Evolutionary conservation across 2,329 filamentous ascomycete species (phyloP).

Genomic region (Corinectria fuckeliana): DNA sequence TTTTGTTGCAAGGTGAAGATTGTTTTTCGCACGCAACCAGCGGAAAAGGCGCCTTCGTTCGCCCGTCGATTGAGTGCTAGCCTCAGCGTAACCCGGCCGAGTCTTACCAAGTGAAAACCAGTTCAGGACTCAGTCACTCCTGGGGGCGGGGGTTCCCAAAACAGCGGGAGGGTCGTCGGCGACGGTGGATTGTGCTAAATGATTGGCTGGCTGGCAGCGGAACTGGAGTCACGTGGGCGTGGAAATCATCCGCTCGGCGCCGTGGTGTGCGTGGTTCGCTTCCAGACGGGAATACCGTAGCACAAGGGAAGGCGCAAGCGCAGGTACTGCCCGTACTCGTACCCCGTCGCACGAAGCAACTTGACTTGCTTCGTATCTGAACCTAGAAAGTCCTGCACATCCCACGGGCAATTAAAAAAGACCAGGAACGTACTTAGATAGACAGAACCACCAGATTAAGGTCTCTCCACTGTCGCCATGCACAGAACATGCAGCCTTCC

Average conservation of each 20-base stretch:
- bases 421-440: not conserved
- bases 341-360: too few relatives aligned
- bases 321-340: not conserved
- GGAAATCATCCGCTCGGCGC: conserved; percentile 7
- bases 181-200: conserved; percentile 10
- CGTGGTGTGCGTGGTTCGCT: conserved; percentile 13
- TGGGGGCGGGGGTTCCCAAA: conserved; percentile 16
- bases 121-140: conserved; percentile 11
- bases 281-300: not conserved
- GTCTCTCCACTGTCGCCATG: conserved; percentile 17
- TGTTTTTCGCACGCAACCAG: conserved; percentile 13
- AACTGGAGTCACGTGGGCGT: conserved; percentile 9
- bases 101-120: conserved; percentile 18
- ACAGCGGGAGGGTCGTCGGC: conserved; percentile 4
- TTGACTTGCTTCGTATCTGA: not conserved
- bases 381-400: not conserved
- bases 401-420: not conserved
- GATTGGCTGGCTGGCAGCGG: conserved; percentile 9
- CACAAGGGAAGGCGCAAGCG: conserved; percentile 9
- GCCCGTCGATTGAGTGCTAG: conserved; percentile 20
- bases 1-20: conserved; percentile 23
- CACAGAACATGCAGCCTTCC: conserved; percentile 15
- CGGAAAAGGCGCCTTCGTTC: conserved; percentile 22
- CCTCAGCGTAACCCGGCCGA: conserved; percentile 11
- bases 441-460: conserved; percentile 1